Conservation (phyloP, 169 alveolate genomes). For the Plasmodium cynomolgi region DNA sequence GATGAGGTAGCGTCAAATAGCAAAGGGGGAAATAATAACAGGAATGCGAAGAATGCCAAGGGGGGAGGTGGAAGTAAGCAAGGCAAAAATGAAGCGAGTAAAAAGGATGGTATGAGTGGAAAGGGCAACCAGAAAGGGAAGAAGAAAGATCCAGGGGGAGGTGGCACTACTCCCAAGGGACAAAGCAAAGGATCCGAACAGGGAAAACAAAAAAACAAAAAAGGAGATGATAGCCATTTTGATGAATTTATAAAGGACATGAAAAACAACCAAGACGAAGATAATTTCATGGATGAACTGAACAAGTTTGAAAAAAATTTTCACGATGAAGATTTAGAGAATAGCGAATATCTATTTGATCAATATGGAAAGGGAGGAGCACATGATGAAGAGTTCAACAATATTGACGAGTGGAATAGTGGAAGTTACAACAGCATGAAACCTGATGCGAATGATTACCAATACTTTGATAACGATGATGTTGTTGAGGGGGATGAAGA, state of each 20-base stretch:
- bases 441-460: slow-evolving; percentile 61
- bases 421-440: slow-evolving; percentile 25
- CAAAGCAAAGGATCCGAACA: background rate
- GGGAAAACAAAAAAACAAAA: background rate
- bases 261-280: background rate
- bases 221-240: background rate
- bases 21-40: background rate
- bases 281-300: slow-evolving; percentile 43
- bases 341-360: background rate
- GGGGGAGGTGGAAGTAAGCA: background rate
- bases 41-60: background rate
- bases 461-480: slow-evolving; percentile 30
- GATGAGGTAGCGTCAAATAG: slow-evolving; percentile 4
- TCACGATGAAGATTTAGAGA: background rate
- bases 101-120: background rate
- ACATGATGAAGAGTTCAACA: background rate
- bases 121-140: slow-evolving; percentile 1
- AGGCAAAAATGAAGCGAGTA: background rate
- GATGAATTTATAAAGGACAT: background rate
- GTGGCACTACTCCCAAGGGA: background rate
- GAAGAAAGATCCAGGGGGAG: background rate
- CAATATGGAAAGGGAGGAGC: slow-evolving; percentile 5
- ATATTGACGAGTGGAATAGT: background rate
- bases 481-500: slow-evolving; percentile 21
- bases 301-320: background rate